phyloP scores from a whole-genome alignment of 2,329 filamentous ascomycete genomes.

The Hymenoscyphus repandus region DNA sequence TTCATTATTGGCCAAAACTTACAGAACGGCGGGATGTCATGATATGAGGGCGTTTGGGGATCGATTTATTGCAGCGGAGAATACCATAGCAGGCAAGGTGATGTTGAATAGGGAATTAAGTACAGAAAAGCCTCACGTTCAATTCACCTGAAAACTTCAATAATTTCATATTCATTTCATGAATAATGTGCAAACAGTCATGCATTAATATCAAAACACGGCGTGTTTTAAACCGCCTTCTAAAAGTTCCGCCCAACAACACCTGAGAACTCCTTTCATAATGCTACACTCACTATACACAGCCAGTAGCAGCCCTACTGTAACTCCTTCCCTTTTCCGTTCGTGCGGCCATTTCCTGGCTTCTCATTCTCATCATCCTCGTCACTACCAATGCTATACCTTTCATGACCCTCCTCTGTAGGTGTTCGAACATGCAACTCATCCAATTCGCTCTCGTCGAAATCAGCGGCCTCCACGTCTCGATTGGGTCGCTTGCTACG shows the following conservation, averaged over 20 bases:
- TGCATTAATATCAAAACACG: not conserved
- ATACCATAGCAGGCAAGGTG: not conserved
- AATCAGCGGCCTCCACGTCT: conserved; percentile 59
- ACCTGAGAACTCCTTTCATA: not conserved
- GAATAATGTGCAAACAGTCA: not conserved
- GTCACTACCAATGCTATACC: conserved; percentile 53
- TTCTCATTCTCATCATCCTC: conserved; percentile 48
- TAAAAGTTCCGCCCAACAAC: not conserved
- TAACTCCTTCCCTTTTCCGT: conserved; percentile 20
- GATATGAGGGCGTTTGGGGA: not conserved
- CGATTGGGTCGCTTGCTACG: conserved; percentile 41
- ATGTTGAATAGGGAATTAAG: not conserved
- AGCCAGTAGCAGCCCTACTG: not conserved
- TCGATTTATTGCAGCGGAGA: not conserved
- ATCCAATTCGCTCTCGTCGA: conserved; percentile 61
- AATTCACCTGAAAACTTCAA: not conserved
- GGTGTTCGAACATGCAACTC: conserved; percentile 44
- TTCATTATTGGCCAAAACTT: not conserved
- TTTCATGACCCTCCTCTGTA: conserved; percentile 36
- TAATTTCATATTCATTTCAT: not conserved
- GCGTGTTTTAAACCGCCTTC: not conserved
- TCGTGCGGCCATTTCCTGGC: conserved; percentile 16
- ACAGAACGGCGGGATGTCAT: not conserved
- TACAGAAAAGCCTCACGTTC: not conserved
- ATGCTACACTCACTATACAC: not conserved